Base-by-base conservation (phyloP, 768 basidiomycete species). In the Psilocybe subaeruginosa region DNA sequence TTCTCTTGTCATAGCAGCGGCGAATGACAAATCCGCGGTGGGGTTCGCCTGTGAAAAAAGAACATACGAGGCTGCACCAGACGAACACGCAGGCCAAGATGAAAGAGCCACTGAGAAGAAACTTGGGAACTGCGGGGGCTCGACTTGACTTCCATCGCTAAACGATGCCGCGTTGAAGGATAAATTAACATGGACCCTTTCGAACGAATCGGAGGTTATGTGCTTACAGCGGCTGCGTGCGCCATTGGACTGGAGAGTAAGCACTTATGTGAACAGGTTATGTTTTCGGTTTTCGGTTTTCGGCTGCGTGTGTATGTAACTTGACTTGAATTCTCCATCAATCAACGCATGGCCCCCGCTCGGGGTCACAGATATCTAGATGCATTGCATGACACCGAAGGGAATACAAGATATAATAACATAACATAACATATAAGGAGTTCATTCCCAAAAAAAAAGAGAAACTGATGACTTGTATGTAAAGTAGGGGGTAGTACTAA, bases 401-500 rank as follows among this genome's bases (percentile, higher is more conserved):
- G n/a, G 47, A 43, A 58, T 51, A 58, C 57, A 58, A 39, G 49
- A 58, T 58, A 51, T 58, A 43, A 43, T 43, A 43, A 43, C 41
- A 43, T 43, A 43, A 43, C 50, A 51, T 58, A 58, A 58, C 57
- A 58, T 58, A 58, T 57, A 58, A 50, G 57, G 49, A 58, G 23
- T 35, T 49, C 56, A 57, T 57, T 57, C 56, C 47, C 33, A 35
- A 43, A 43, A 12, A 39, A 39, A 14, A 39, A 14, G 2, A 37
- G 14, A 39, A 39, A 12, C 14, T 12, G n/a, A 43, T n/a, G 41
- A 8, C 14, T 43, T 43, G 41, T n/a, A 43, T 14, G n/a, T 14
- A 43, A 43, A 12, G 41, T 43, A 43, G n/a, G n/a, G 41, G 41
- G 41, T 43, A 16, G 14, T 43, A n/a, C 11, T n/a, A 43, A 43